These are phyloP conservation scores for Penstemon davidsonii DNA, from an alignment of 257 asterid genomes.

Conservation along the genomic window DNA sequence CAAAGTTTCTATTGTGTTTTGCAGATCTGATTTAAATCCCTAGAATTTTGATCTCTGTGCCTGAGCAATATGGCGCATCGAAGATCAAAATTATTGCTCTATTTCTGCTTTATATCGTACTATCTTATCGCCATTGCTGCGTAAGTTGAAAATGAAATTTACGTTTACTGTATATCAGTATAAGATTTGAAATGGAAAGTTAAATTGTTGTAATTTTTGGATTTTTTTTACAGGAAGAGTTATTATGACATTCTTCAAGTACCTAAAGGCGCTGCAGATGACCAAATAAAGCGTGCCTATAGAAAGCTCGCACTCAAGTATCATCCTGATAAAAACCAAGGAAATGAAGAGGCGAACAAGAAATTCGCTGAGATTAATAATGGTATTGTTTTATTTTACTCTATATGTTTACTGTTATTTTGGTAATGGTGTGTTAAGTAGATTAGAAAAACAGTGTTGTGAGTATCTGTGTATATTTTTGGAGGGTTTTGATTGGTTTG, in stretches of 20 bases:
- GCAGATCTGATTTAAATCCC: conserved; percentile 42
- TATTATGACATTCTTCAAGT: conserved; percentile 83
- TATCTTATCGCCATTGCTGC: conserved; percentile 69
- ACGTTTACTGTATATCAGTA: background rate
- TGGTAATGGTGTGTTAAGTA: background rate
- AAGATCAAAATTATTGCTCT: conserved; percentile 52
- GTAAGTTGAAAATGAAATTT: conserved; percentile 46
- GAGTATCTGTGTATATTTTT: background rate
- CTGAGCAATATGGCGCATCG: conserved; percentile 62
- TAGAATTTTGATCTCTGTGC: conserved; percentile 50
- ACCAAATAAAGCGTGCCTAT: conserved; percentile 89
- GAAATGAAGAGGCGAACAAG: conserved; percentile 91
- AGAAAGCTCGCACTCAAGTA: conserved; percentile 91
- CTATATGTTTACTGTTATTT: background rate
- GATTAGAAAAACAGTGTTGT: background rate
- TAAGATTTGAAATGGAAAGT: background rate
- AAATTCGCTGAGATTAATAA: conserved; percentile 89
- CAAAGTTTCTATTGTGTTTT: background rate
- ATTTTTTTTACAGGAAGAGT: conserved; percentile 58
- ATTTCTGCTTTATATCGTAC: conserved; percentile 51
- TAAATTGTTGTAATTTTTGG: background rate
- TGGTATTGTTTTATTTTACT: conserved; percentile 41
- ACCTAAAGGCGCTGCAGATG: conserved; percentile 79
- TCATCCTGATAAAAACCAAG: conserved; percentile 91
- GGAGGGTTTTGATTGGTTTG: conserved; percentile 22